These are phyloP conservation scores for Pythium aristosporum DNA, from an alignment of 352 stramenopile species.

Conservation along the genomic window DNA sequence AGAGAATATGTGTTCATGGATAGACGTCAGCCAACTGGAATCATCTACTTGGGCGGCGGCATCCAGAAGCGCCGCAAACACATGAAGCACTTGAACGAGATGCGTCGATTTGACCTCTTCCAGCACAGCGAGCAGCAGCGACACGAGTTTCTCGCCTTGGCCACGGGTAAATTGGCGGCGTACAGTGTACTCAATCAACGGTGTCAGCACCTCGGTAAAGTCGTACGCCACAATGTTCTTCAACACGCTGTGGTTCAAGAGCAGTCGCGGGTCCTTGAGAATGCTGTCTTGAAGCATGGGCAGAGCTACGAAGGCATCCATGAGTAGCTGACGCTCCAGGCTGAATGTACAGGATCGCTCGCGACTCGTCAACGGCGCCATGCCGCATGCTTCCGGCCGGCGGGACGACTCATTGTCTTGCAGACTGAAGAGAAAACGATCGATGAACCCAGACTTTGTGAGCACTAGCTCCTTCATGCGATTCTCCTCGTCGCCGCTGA, in stretches of 20 bases:
- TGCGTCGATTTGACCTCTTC: constrained; percentile 62
- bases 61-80: constrained; percentile 47
- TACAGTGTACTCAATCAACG: constrained; percentile 19
- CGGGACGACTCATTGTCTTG: constrained; percentile 10
- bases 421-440: constrained; percentile 50
- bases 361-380: constrained; percentile 17
- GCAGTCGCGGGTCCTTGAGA: constrained; percentile 35
- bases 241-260: constrained; percentile 44
- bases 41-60: constrained; percentile 14
- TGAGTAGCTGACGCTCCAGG: constrained; percentile 25
- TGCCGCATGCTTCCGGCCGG: not conserved
- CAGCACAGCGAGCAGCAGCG: constrained; percentile 54
- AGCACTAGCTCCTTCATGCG: constrained; percentile 23
- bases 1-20: constrained; percentile 59
- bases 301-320: not conserved
- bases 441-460: constrained; percentile 43
- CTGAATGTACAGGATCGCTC: constrained; percentile 31
- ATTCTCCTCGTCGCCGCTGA: not conserved
- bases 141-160: constrained; percentile 48
- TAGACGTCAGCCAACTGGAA: not conserved
- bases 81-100: constrained; percentile 38
- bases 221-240: constrained; percentile 45
- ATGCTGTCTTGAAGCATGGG: not conserved
- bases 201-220: constrained; percentile 34
- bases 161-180: constrained; percentile 5